These are phyloP conservation scores for Russula sp. DNA, from an alignment of 768 basidiomycete species.

Conservation along the genomic window DNA sequence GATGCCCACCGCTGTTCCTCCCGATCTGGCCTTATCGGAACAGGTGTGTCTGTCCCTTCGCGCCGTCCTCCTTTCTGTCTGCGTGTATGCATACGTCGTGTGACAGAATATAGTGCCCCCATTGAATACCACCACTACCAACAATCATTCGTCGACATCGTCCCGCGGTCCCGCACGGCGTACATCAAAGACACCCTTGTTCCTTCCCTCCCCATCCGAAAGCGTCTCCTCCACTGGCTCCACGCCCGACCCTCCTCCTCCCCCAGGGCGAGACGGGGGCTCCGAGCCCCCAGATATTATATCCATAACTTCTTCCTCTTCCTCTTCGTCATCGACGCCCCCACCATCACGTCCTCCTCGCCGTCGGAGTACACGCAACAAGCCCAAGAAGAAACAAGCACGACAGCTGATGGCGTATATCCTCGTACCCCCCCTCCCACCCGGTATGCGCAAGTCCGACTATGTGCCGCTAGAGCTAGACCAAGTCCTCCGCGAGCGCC, in stretches of 20 bases:
- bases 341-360: neutral
- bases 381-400: constrained; percentile 4
- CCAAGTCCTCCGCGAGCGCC: no score
- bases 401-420: constrained; percentile 3
- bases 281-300: neutral
- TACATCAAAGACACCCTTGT: constrained; percentile 5
- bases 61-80: neutral
- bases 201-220: constrained; percentile 10
- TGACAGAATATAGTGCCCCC: neutral
- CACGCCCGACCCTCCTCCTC: neutral
- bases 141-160: neutral
- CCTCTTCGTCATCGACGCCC: neutral
- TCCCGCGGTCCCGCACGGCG: neutral
- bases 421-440: no score
- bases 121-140: neutral
- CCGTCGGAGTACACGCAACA: neutral
- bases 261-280: neutral
- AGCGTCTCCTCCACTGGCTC: neutral
- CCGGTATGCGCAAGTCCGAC: no score
- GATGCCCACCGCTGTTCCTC: neutral
- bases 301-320: constrained; percentile 1
- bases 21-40: neutral
- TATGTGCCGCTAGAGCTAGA: no score
- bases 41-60: constrained; percentile 4
- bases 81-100: neutral